Base-by-base conservation (phyloP, 495 filamentous ascomycete genomes). In the Xylaria sp. region DNA sequence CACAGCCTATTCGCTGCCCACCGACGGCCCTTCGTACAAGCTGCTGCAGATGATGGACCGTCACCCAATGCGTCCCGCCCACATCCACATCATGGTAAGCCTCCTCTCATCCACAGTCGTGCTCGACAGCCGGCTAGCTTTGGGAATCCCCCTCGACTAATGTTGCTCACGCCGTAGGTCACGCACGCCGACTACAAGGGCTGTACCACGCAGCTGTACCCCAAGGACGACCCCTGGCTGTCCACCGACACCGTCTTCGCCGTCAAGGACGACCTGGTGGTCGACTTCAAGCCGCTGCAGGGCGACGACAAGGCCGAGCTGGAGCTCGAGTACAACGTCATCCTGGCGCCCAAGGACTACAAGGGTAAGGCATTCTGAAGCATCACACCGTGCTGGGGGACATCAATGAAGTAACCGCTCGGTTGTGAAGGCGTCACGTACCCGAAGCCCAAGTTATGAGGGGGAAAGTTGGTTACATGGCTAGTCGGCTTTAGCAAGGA, bases 1-100 rank as follows among this genome's bases (percentile, higher is more conserved):
- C 0, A 94, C 92, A 2, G 89, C 91, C 7, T 96, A 96, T 84
- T 90, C 89, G 7, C 85, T 95, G 58, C 93, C 93, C 52, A 89
- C 86, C 77, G 92, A 95, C 78, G 90, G 84, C 6, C 91, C 93
- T 70, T 89, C 90, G 68, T 90, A 87, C 77, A 85, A 87, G 67
- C 85, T 96, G 24, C 86, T 96, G 65, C 82, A 85, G 61, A 77
- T 91, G 61, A 87, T 96, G 83, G 92, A 94, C 82, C 87, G 92
- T 69, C 91, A 95, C 80, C 91, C 92, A n/a, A 93, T 90, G 85
- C 85, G 93, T 33, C 93, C 93, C 43, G 93, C 91, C 46, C 93
- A 95, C 76, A 94, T 97, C 73, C 93, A 97, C 80, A 91, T 95
- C 73, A 90, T 94, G 81, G 90, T 91, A 80, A 78, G 87, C 87